Base-by-base conservation (phyloP, 257 asterid genomes). In the Solanum paucissectum region DNA sequence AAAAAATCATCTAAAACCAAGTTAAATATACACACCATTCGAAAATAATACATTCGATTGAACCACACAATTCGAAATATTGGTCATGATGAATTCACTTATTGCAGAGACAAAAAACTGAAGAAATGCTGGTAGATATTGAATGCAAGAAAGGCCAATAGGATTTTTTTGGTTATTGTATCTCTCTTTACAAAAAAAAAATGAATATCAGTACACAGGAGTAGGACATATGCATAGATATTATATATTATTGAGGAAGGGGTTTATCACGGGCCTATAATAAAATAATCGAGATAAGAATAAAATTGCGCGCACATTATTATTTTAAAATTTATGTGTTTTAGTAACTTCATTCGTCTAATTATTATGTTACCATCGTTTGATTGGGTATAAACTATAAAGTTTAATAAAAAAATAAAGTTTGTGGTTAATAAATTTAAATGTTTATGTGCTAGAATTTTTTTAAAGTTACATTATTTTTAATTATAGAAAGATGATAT, bases 271-370 rank as follows among this genome's bases (percentile, higher is more conserved):
- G 42, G 42, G 9, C 6, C 85, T 20, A 46, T 6, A 13, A 5
- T 81, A 16, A 44, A 44, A 88, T 86, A 36, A 9, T 4, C 0
- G 7, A 60, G 25, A 20, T 55, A 55, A 55, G 11, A 55, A 55
- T 60, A 62, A 62, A 0, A 62, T 62, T 60, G 0, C 0, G 3
- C 12, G 9, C 3, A 60, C 1, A 60, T 9, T 0, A 60, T 4
- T 60, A 18, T 18, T 55, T 0, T 18, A 18, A 0, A 0, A 6
- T 55, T 18, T 18, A 55, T 55, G 64, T 55, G 0, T 55, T 55
- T 6, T 18, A 55, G n/a, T 18, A 55, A 55, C 64, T 55, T 60
- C 29, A 60, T 60, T 21, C 6, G 25, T 60, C 29, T 60, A 60
- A 60, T 23, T 60, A 60, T 0, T 23, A 60, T 9, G 7, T 60